A percentile compares a stretch with the other conserved stretches of the same genome.
Evolutionary conservation across 2,329 filamentous ascomycete species (phyloP).

Genomic region (Talaromyces sp.): DNA sequence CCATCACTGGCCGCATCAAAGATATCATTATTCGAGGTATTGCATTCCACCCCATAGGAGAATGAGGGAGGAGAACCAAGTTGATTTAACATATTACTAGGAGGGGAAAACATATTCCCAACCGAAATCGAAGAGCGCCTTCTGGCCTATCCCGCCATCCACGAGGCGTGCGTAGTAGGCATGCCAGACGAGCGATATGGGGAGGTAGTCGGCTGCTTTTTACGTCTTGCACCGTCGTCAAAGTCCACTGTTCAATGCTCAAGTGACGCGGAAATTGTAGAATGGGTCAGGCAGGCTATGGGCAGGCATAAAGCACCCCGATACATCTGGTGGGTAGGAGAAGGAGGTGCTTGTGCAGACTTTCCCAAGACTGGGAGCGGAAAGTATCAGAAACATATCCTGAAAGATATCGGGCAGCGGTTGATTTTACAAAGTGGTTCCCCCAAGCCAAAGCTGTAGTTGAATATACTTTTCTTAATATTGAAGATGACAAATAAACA

Average conservation of each 20-base stretch:
- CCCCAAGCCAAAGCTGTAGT: background rate
- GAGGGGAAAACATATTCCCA: constrained; percentile 66
- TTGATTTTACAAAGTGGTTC: background rate
- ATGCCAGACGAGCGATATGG: constrained; percentile 27
- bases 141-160: constrained; percentile 54
- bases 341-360: background rate
- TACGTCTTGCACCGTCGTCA: too few relatives aligned
- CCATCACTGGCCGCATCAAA: constrained; percentile 69
- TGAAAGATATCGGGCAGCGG: background rate
- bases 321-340: constrained; percentile 64
- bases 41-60: too few relatives aligned
- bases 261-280: constrained; percentile 77
- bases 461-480: too few relatives aligned
- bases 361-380: background rate
- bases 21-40: constrained; percentile 68
- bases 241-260: too few relatives aligned
- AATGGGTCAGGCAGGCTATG: constrained; percentile 78
- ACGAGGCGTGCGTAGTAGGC: constrained; percentile 61
- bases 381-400: background rate
- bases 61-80: too few relatives aligned
- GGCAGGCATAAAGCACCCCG: constrained; percentile 60
- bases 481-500: too few relatives aligned
- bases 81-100: too few relatives aligned
- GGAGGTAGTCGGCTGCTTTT: constrained; percentile 45
- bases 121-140: constrained; percentile 67